These are phyloP conservation scores for Zygnema cylindricum DNA, from an alignment of 139 green algal species.

Conservation along the genomic window DNA sequence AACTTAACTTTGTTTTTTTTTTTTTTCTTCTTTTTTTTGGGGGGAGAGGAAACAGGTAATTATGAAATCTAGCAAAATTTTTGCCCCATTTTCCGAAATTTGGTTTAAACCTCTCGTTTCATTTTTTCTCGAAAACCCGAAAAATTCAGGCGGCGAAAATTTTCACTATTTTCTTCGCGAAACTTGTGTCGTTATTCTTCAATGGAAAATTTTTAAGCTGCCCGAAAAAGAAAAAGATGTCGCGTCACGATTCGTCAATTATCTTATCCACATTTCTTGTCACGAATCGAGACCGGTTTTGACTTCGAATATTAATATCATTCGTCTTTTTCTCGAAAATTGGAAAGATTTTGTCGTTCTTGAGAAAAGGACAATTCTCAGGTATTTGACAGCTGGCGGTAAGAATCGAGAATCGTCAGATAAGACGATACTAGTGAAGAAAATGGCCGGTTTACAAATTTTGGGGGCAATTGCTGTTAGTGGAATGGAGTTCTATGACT, in stretches of 20 bases:
- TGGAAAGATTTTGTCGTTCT: slow-evolving; percentile 21
- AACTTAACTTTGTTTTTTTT: too few relatives aligned
- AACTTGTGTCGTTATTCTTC: slow-evolving; percentile 31
- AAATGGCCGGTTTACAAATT: slow-evolving; percentile 7
- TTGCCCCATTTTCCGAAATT: not conserved
- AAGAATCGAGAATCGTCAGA: not conserved
- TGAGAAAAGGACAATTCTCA: slow-evolving; percentile 7
- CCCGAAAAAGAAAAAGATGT: not conserved
- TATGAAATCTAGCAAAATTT: slow-evolving; percentile 1
- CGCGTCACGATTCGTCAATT: not conserved
- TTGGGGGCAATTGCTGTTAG: not conserved
- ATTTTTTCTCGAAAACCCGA: slow-evolving; percentile 8
- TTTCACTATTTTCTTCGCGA: slow-evolving; percentile 49
- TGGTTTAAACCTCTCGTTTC: slow-evolving; percentile 18
- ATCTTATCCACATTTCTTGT: slow-evolving; percentile 33
- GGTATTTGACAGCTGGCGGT: not conserved
- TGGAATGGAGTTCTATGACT: slow-evolving; percentile 24
- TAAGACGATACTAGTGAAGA: not conserved
- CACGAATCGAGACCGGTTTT: slow-evolving; percentile 12
- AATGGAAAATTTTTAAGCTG: not conserved
- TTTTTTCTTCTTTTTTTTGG: too few relatives aligned
- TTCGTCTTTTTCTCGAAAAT: slow-evolving; percentile 33
- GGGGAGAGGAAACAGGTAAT: too few relatives aligned
- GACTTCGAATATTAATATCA: slow-evolving; percentile 24
- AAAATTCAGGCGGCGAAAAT: not conserved